phyloP scores from a whole-genome alignment of 2,329 filamentous ascomycete genomes.

The Venturia asperata region DNA sequence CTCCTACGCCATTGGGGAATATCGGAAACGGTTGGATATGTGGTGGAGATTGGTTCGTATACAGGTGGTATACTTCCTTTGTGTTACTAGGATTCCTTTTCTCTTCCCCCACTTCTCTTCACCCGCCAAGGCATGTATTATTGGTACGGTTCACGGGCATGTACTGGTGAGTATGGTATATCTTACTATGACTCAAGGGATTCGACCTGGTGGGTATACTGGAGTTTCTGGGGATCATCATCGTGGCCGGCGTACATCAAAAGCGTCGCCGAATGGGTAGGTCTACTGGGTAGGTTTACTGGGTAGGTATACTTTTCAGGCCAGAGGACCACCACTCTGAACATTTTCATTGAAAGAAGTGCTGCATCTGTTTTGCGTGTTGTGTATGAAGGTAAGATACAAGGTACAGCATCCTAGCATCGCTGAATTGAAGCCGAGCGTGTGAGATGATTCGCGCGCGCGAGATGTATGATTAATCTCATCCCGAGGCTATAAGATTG shows the following conservation, averaged over 20 bases:
- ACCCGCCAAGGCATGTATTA: constrained; percentile 8
- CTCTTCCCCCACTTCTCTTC: neutral
- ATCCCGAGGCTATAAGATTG: neutral
- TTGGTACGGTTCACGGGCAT: neutral
- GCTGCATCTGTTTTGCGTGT: neutral
- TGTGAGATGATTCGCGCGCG: neutral
- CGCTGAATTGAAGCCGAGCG: neutral
- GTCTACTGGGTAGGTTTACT: constrained; percentile 8
- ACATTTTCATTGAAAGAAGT: neutral
- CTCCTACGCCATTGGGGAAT: too few relatives aligned
- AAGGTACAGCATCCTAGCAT: constrained; percentile 5
- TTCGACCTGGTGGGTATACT: neutral
- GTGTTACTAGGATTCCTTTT: neutral
- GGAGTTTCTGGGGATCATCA: neutral
- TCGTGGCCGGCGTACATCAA: neutral
- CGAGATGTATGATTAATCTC: neutral
- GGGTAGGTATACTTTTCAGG: constrained; percentile 3
- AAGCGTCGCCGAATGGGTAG: neutral
- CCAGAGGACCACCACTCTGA: neutral
- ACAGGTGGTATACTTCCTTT: constrained; percentile 6
- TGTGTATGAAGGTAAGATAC: constrained; percentile 10
- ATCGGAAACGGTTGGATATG: neutral
- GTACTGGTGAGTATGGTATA: constrained; percentile 5
- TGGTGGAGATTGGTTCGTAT: neutral
- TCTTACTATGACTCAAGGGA: constrained; percentile 5